Base-by-base conservation (phyloP, 2,329 filamentous ascomycete species). In the Pseudopyricularia cyperi region DNA sequence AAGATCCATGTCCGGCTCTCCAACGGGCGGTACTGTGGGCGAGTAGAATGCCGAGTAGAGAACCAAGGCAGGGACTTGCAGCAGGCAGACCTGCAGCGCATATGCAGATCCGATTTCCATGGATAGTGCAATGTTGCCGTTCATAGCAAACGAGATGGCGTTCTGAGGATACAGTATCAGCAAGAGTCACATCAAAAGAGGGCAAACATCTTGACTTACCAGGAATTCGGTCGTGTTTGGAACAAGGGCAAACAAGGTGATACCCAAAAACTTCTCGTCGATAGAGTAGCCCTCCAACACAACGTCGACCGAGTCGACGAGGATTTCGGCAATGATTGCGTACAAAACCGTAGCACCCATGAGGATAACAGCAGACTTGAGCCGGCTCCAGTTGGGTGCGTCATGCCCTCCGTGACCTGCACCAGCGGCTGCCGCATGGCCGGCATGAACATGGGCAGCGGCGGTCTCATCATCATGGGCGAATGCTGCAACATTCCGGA, bases 31-130 rank as follows among this genome's bases (percentile, higher is more conserved):
- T 44, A 24, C 24, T 1, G 47, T 63, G 62, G 5, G 62, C 56
- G 28, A 66, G 60, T 86, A 85, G 37, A 91, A 66, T 9, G 89
- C 90, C 54, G 87, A 94, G 74, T 91, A 98, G 42, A 95, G 75
- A 1, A 98, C 91, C 2, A 98, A 74, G 1, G 89, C 89, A 0
- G 93, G 93, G 19, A 97, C 90, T 64, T 98, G 93, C 19, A 98
- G 76, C 28, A 98, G 76, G 64, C 91, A 96, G 49, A 98, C 93
- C 68, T 98, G 93, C 44, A 98, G 74, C 2, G 93, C 93, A 63
- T 98, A 98, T 2, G 91, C 91, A 1, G 90, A 96, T 58, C 93
- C 93, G 59, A 98, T 98, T 64, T 98, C 93, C 93, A 98, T 98
- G 35, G 89, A 96, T 17, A 98, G 73, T 0, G 93, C 93, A 66